phyloP scores from a whole-genome alignment of 768 basidiomycete species.

The Amanita rimosa region DNA sequence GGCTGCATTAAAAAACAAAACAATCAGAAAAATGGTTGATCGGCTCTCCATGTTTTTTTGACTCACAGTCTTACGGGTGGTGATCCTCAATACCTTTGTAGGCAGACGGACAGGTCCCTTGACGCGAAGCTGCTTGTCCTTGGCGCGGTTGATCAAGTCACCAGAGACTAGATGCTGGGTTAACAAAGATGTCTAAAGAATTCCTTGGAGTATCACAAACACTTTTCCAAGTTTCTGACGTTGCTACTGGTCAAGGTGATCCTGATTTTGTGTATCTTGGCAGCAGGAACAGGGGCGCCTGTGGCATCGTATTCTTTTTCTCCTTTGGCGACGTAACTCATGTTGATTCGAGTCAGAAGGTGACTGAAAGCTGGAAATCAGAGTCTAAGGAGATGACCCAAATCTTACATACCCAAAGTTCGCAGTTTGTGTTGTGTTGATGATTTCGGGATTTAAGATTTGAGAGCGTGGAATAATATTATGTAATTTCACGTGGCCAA shows the following conservation, averaged over 20 bases:
- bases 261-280: conserved; percentile 97
- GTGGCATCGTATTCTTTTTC: conserved; percentile 97
- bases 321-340: conserved; percentile 99
- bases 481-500: conserved; percentile 21
- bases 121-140: conserved; percentile 99
- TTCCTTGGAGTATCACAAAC: conserved; percentile 30
- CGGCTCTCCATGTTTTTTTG: not conserved
- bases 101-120: conserved; percentile 98
- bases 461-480: conserved; percentile 12
- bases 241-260: conserved; percentile 98
- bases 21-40: conserved; percentile 1
- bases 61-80: conserved; percentile 94
- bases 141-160: conserved; percentile 96
- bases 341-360: conserved; percentile 69
- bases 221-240: conserved; percentile 97
- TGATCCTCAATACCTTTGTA: conserved; percentile 98
- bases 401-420: conserved; percentile 30
- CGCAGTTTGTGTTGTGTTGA: conserved; percentile 34
- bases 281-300: conserved; percentile 71
- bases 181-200: not conserved
- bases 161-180: conserved; percentile 58
- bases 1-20: conserved; percentile 37
- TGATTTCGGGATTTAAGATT: conserved; percentile 27
- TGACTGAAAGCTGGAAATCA: conserved; percentile 34
- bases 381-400: not conserved